Base-by-base conservation (phyloP, 1,284 basidiomycete genomes). In the Porogramme epimiltina region DNA sequence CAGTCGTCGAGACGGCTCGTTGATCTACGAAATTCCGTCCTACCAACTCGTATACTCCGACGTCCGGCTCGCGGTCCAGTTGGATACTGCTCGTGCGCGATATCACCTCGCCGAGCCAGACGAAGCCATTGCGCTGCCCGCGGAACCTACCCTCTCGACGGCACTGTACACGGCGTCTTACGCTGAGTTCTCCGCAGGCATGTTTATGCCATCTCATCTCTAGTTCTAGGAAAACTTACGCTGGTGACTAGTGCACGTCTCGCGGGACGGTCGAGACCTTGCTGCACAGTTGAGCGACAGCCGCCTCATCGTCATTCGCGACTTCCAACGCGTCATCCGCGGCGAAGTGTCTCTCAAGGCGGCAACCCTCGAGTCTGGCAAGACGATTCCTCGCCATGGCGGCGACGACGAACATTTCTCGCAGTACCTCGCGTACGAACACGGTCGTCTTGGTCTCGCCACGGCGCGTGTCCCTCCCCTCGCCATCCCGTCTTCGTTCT, bases 161-260 rank as follows among this genome's bases (percentile, higher is more conserved):
- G 44, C 52, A 33, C 31, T 52, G 15, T 59, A 54, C 26, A 51
- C 50, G 20, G 52, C 55, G 4, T 55, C 48, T 16, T 57, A 59
- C 16, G 52, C 52, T 4, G 51, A 59, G 45, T 59, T 58, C 37
- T 52, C 51, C 8, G 47, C 52, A 42, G 53, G 57, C 55, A 11
- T 19, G 51, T 46, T 23, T 18, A 18, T 18, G 26, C 9, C 19
- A 26, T 15, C 33, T 45, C 16, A 37, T 22, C 20, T 45, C 24
- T 25, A 31, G 28, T 37, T 31, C 34, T 37, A 5, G 8, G 5
- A 18, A 6, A 37, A 16, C 8, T 37, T 6, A 13, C n/a, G 25
- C 49, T n/a, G n/a, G n/a, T n/a, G n/a, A n/a, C n/a, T n/a, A 88
- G 87, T 77, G 1, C 85, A 87, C 58, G 76, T 86, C 6, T 86